Conservation (phyloP, 2,329 filamentous ascomycete genomes). For the Aureobasidium sp. region DNA sequence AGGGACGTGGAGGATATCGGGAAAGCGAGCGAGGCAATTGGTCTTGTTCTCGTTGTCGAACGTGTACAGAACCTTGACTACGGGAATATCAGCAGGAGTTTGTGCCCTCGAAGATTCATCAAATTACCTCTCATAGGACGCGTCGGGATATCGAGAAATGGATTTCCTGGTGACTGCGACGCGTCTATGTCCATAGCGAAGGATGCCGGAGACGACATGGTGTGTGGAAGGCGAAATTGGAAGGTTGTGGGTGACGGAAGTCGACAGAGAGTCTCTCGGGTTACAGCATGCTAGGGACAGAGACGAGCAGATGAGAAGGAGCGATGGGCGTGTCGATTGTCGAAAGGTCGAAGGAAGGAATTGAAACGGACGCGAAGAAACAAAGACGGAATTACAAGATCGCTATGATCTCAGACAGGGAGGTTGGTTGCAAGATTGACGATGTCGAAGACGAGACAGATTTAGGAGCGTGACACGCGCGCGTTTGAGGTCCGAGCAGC, state of each 20-base stretch:
- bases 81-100: conserved; percentile 6
- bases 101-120: neutral
- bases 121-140: conserved; percentile 37
- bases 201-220: conserved; percentile 15
- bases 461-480: neutral
- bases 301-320: neutral
- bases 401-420: neutral
- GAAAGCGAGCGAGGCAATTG: conserved; percentile 80
- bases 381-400: conserved; percentile 6
- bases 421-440: neutral
- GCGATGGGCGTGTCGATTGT: neutral
- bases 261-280: neutral
- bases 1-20: conserved; percentile 69
- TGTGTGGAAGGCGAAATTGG: neutral
- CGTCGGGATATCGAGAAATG: conserved; percentile 27
- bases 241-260: neutral
- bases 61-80: conserved; percentile 94
- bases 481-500: neutral
- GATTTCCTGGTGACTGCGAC: conserved; percentile 13
- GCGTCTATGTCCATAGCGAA: conserved; percentile 13
- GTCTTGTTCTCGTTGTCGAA: conserved; percentile 85
- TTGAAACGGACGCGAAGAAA: conserved; percentile 1
- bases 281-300: conserved; percentile 6
- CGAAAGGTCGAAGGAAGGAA: neutral
- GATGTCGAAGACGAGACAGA: neutral